These are phyloP conservation scores for Schoenoplectus tabernaemontani DNA, from an alignment of 202 grass and related monocot genomes.

Conservation along the genomic window DNA sequence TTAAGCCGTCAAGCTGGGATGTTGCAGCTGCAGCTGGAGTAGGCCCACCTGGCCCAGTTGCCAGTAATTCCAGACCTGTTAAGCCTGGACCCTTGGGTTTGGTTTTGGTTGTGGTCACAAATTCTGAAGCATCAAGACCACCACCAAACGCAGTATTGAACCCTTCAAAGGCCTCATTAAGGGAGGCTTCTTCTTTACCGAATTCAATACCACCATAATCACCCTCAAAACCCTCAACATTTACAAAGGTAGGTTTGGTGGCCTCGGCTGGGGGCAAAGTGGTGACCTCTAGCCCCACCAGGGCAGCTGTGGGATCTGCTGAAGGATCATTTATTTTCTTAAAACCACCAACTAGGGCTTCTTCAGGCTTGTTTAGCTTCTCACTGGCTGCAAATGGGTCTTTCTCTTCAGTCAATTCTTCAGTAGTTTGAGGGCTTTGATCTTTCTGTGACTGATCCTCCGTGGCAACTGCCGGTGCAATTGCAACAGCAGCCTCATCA, in stretches of 20 bases:
- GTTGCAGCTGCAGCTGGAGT: constrained; percentile 31
- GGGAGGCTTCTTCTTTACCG: constrained; percentile 77
- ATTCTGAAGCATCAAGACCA: constrained; percentile 91
- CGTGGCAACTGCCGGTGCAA: constrained; percentile 38
- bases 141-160: constrained; percentile 94
- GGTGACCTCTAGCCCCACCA: constrained; percentile 89
- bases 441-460: constrained; percentile 23
- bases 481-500: constrained; percentile 66
- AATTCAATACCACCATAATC: constrained; percentile 98
- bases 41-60: constrained; percentile 32
- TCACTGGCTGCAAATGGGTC: constrained; percentile 94
- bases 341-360: constrained; percentile 80
- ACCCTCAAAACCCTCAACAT: constrained; percentile 89
- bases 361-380: constrained; percentile 77
- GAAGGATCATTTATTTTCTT: constrained; percentile 81
- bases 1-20: constrained; percentile 51
- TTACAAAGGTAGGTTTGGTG: constrained; percentile 81
- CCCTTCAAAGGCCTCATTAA: constrained; percentile 86
- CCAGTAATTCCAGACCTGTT: constrained; percentile 78
- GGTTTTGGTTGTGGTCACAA: constrained; percentile 81
- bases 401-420: constrained; percentile 57
- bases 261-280: constrained; percentile 77
- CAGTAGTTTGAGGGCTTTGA: constrained; percentile 24
- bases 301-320: constrained; percentile 62
- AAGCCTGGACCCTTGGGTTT: constrained; percentile 51